Evolutionary conservation across 257 asterid species (phyloP), one percentile per base, ranked within the genome.

Genomic region (Solanum megistacrolobum): DNA sequence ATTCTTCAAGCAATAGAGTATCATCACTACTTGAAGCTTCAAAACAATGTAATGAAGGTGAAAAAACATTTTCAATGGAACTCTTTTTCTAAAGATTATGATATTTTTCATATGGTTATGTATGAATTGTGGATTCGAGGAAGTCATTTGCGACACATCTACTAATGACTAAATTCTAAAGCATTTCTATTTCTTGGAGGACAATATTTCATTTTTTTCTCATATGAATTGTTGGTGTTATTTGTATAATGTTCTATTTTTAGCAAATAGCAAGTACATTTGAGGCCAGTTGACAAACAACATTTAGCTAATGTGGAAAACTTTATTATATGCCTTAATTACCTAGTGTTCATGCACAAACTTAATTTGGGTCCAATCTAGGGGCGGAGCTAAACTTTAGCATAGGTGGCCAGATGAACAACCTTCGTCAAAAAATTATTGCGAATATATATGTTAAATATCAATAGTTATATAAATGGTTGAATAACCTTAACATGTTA

Each of bases 111-210:
- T 81, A 94, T 97, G 98, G 96, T 92, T 62, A 93, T 95, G 99
- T 93, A 91, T 86, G 98, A 97, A 92, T 60, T 97, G 31, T 97
- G 99, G 99, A 91, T 92, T 85, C 87, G 99, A 84, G 91, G 99
- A 90, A 93, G 98, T 83, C 94, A 88, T 89, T 83, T 90, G 2
- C 88, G 91, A 43, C 85, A 14, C 5, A 43, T 46, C 66, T 43
- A 79, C 38, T 79, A 9, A n/a, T n/a, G n/a, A 43, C 8, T 16
- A 39, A 27, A 78, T 78, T n/a, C 0, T 36, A 3, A 76, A 23
- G 34, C 7, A 23, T 32, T 76, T 78, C 16, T 43, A 78, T 27
- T 13, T 43, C 27, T 27, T 25, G 25, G 4, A 14, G n/a, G 38
- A 27, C 27, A 79, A 35, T 18, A 25, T 25, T 79, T 78, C 23